Conservation (phyloP, 495 filamentous ascomycete species). For the Thozetella sp. region DNA sequence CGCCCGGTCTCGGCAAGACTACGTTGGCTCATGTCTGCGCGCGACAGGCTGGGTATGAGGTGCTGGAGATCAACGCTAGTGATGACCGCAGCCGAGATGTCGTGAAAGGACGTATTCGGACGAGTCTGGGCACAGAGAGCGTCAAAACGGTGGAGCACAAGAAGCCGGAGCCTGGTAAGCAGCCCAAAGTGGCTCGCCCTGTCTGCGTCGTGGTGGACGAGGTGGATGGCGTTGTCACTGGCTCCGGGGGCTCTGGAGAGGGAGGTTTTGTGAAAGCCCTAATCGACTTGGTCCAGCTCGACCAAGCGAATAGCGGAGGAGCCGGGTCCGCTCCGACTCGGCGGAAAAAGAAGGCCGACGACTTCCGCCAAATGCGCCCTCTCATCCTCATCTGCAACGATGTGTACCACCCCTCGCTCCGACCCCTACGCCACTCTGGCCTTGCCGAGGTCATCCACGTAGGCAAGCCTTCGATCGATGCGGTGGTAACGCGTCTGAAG, state of each 20-base stretch:
- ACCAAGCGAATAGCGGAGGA: slow-evolving; percentile 74
- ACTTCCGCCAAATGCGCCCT: slow-evolving; percentile 82
- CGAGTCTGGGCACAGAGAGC: slow-evolving; percentile 87
- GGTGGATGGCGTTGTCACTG: slow-evolving; percentile 88
- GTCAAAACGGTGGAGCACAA: slow-evolving; percentile 79
- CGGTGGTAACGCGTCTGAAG: slow-evolving; percentile 82
- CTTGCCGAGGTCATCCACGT: slow-evolving; percentile 91
- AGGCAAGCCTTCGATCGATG: slow-evolving; percentile 83
- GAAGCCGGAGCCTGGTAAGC: slow-evolving; percentile 55
- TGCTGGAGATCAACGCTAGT: slow-evolving; percentile 86
- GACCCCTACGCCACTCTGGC: slow-evolving; percentile 77
- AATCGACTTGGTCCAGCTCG: slow-evolving; percentile 81
- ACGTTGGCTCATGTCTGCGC: slow-evolving; percentile 96
- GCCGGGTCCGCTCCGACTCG: slow-evolving; percentile 23
- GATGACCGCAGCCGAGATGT: slow-evolving; percentile 78
- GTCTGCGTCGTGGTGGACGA: slow-evolving; percentile 96
- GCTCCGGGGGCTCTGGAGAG: slow-evolving; percentile 67
- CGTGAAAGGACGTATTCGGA: slow-evolving; percentile 85
- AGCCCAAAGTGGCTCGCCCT: slow-evolving; percentile 76
- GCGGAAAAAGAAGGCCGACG: slow-evolving; percentile 68
- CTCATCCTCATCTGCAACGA: slow-evolving; percentile 97
- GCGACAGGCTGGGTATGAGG: slow-evolving; percentile 91
- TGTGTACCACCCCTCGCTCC: slow-evolving; percentile 89
- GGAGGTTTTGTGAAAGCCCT: slow-evolving; percentile 95
- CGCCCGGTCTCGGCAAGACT: slow-evolving; percentile 93